Base-by-base conservation (phyloP, 176 grass and related monocot genomes). In the Carex kokanica region DNA sequence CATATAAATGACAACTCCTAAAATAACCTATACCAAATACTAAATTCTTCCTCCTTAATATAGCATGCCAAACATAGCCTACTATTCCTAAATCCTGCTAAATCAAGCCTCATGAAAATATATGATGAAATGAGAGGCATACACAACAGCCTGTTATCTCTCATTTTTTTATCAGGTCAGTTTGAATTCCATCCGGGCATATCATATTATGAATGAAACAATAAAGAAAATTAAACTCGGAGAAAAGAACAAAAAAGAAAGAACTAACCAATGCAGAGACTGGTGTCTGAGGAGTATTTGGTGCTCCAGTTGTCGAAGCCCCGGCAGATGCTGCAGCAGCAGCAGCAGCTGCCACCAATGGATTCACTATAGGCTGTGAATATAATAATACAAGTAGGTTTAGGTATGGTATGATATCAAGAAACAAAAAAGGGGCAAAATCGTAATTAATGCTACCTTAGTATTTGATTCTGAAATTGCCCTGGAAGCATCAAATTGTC, bases 401-500 rank as follows among this genome's bases (percentile, higher is more conserved):
- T 15, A 43, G 67, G 17, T 43, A 43, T 18, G 47, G 47, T 18
- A 78, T 2, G 18, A 34, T 24, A 77, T 78, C 23, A 47, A 14
- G 47, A 16, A 31, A 18, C 36, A 60, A 62, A 31, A 40, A 43
- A 23, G 55, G 18, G 41, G 78, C 52, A 60, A 81, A 83, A 61
- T 57, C 14, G 9, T 66, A 69, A 84, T 8, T 3, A 86, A 86
- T 24, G 51, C 59, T 93, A 93, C 96, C 96, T 98, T 98, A 36
- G 96, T 89, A 25, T 90, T 79, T 87, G 78, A 80, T 63, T 98
- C 96, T 62, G 94, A 83, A 78, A 86, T 90, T 90, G 41, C 84
- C 40, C 94, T 91, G 74, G 94, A 89, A 88, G 92, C 85, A 84
- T 94, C 91, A 84, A 98, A 98, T 83, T 92, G 92, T 75, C 95